Evolutionary conservation across 2,329 filamentous ascomycete species (phyloP).

Genomic region (Xylariales sp.): DNA sequence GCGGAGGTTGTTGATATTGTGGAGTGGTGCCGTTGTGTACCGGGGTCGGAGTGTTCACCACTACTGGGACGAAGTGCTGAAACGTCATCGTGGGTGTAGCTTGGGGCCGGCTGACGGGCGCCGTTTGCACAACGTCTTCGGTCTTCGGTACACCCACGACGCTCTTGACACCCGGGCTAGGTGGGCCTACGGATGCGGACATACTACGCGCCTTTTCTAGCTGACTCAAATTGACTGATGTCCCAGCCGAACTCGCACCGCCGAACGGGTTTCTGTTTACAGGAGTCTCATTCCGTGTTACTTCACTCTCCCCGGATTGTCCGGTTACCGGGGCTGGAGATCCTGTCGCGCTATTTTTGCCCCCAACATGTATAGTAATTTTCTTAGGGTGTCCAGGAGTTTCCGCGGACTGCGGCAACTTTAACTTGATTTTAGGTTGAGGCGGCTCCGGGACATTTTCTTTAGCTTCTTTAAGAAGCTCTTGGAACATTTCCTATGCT

Average conservation of each 20-base stretch:
- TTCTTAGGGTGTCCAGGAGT: slow-evolving; percentile 64
- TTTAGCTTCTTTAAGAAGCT: slow-evolving; percentile 77
- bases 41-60: slow-evolving; percentile 37
- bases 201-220: slow-evolving; percentile 57
- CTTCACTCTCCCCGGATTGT: slow-evolving; percentile 52
- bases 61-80: slow-evolving; percentile 46
- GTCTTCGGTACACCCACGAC: slow-evolving; percentile 49
- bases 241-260: slow-evolving; percentile 39
- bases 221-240: slow-evolving; percentile 45
- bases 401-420: slow-evolving; percentile 66
- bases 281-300: slow-evolving; percentile 49
- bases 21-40: slow-evolving; percentile 38
- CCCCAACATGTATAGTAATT: slow-evolving; percentile 78
- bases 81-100: slow-evolving; percentile 48
- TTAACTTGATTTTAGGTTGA: slow-evolving; percentile 84
- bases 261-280: slow-evolving; percentile 47
- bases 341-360: slow-evolving; percentile 64
- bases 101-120: slow-evolving; percentile 49
- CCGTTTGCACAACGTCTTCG: slow-evolving; percentile 52
- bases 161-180: slow-evolving; percentile 59
- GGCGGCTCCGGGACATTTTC: slow-evolving; percentile 76
- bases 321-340: slow-evolving; percentile 60
- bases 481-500: slow-evolving; percentile 73
- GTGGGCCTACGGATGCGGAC: slow-evolving; percentile 57
- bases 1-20: slow-evolving; percentile 37